Conservation (phyloP, 1,284 basidiomycete genomes). For the Ustilago trichophora region DNA sequence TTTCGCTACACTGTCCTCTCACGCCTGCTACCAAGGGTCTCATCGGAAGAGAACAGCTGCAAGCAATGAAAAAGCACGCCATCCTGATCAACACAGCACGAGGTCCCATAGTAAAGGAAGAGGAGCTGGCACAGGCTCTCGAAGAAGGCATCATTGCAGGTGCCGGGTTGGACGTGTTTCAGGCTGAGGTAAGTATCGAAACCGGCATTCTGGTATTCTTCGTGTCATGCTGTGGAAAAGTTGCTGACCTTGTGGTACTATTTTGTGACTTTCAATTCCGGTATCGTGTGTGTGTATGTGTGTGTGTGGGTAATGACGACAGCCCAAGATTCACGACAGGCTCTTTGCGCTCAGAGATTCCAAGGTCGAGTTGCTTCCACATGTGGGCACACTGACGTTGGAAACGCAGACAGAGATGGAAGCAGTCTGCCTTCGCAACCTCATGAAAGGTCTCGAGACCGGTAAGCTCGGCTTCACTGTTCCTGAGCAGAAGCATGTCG, state of each 20-base stretch:
- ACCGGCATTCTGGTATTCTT: too few relatives aligned
- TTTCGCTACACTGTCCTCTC: constrained; percentile 70
- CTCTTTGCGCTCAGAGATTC: constrained; percentile 43
- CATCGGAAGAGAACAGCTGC: constrained; percentile 67
- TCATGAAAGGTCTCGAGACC: constrained; percentile 57
- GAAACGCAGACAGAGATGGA: constrained; percentile 67
- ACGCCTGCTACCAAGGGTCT: constrained; percentile 67
- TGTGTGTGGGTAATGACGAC: too few relatives aligned
- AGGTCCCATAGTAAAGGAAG: constrained; percentile 69
- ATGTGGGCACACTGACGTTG: constrained; percentile 62
- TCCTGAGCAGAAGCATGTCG: constrained; percentile 59
- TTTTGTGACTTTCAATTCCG: too few relatives aligned
- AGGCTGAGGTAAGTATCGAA: constrained; percentile 38
- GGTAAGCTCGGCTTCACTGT: constrained; percentile 62
- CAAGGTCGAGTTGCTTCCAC: constrained; percentile 54
- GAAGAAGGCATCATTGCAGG: constrained; percentile 68
- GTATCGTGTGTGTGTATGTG: too few relatives aligned
- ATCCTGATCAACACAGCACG: constrained; percentile 70
- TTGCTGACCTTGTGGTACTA: background rate
- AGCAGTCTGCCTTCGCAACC: constrained; percentile 63
- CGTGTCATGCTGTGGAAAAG: background rate
- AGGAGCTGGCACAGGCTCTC: constrained; percentile 53
- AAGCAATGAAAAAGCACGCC: constrained; percentile 65
- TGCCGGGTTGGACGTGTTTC: constrained; percentile 84
- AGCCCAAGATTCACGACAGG: constrained; percentile 46